A percentile compares a stretch with the other conserved stretches of the same genome.
Evolutionary conservation across 2,329 filamentous ascomycete genomes (phyloP).

Genomic region (Colletotrichum sp.): DNA sequence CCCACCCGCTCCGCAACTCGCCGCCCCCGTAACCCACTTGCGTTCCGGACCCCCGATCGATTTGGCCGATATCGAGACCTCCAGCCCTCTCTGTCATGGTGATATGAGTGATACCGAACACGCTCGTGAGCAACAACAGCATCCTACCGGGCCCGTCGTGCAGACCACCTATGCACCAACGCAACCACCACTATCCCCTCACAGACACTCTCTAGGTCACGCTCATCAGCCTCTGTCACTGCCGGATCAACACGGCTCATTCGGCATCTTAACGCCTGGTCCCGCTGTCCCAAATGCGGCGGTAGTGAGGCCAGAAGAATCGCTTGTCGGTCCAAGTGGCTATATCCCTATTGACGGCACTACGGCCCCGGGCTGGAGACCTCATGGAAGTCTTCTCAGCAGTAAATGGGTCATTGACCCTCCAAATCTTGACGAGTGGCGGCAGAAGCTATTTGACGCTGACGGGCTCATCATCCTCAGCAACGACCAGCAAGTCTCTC

Average conservation of each 20-base stretch:
- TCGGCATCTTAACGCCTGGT: constrained; percentile 48
- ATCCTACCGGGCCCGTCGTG: not conserved
- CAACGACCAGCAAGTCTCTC: constrained; percentile 68
- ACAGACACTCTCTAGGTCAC: not conserved
- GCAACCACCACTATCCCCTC: not conserved
- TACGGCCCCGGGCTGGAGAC: constrained; percentile 27
- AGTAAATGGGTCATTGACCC: constrained; percentile 67
- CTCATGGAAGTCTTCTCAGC: constrained; percentile 54
- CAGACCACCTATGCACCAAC: not conserved
- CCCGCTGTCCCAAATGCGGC: constrained; percentile 31
- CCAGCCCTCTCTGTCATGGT: not conserved
- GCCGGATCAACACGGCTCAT: constrained; percentile 42
- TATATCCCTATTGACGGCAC: constrained; percentile 14
- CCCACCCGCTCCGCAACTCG: not conserved
- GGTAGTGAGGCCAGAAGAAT: constrained; percentile 37
- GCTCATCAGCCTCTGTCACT: not conserved
- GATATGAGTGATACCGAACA: not conserved
- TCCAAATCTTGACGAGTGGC: constrained; percentile 71
- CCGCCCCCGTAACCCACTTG: constrained; percentile 4
- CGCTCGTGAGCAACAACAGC: constrained; percentile 4
- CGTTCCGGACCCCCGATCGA: constrained; percentile 12
- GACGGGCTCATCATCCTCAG: constrained; percentile 74
- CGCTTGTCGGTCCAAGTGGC: constrained; percentile 34
- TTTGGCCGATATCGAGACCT: not conserved
- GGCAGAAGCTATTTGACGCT: constrained; percentile 76